Percentiles rank a stretch among this genome's conserved stretches.
phyloP scores from a whole-genome alignment of 495 filamentous ascomycete genomes.

The Symbiotaphrina buchneri region DNA sequence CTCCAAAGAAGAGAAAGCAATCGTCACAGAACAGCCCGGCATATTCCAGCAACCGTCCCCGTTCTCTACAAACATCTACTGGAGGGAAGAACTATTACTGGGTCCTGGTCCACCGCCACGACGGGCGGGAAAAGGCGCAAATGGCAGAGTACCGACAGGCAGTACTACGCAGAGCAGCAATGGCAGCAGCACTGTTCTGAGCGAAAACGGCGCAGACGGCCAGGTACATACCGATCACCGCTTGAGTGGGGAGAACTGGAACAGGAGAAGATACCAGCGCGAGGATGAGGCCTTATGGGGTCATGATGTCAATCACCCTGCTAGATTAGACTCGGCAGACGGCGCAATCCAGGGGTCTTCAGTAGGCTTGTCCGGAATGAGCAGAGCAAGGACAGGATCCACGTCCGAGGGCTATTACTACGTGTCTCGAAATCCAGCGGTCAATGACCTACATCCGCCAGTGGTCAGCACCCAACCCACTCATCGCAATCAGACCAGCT shows the following conservation, averaged over 20 bases:
- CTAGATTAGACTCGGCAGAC: constrained; percentile 5
- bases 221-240: constrained; percentile 6
- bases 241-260: constrained; percentile 33
- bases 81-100: constrained; percentile 61
- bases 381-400: constrained; percentile 16
- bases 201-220: constrained; percentile 7
- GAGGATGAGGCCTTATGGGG: constrained; percentile 78
- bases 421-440: constrained; percentile 45
- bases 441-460: constrained; percentile 74
- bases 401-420: constrained; percentile 32
- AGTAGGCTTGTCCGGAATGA: constrained; percentile 27
- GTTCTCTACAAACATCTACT: constrained; percentile 67
- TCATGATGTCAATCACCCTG: constrained; percentile 10
- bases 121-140: constrained; percentile 22
- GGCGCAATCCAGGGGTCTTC: constrained; percentile 21
- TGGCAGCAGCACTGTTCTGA: constrained; percentile 7
- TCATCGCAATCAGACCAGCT: constrained; percentile 43
- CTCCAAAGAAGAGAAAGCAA: constrained; percentile 31
- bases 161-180: constrained; percentile 15
- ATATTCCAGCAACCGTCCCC: constrained; percentile 60
- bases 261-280: constrained; percentile 52
- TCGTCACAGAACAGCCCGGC: constrained; percentile 43
- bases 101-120: constrained; percentile 53
- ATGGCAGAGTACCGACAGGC: constrained; percentile 18
- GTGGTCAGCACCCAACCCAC: constrained; percentile 53